Evolutionary conservation across 345 rosid genomes (phyloP).

Genomic region (Jatropha curcas): DNA sequence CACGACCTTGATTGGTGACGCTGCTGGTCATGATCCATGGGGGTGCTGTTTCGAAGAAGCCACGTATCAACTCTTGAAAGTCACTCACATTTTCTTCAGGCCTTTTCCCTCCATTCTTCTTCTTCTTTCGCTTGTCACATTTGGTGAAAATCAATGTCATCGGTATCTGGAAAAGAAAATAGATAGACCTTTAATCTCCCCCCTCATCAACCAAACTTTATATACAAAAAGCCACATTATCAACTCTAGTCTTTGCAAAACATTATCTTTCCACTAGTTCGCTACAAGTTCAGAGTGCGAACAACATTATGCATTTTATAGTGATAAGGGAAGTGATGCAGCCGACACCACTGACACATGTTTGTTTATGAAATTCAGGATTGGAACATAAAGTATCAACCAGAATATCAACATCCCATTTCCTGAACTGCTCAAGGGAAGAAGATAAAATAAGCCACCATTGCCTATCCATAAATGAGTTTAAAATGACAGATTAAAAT

Average conservation of each 20-base stretch:
- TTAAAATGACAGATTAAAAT: neutral
- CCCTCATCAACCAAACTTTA: neutral
- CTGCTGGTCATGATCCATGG: conserved; percentile 99
- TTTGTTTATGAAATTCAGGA: neutral
- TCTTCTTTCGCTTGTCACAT: conserved; percentile 97
- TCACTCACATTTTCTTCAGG: conserved; percentile 77
- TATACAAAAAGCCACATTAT: neutral
- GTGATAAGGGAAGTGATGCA: neutral
- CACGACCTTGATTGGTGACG: conserved; percentile 92
- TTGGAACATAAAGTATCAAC: neutral
- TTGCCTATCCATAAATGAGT: neutral
- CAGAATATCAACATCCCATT: neutral
- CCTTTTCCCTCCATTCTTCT: conserved; percentile 82
- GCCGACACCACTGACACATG: neutral
- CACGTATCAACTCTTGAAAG: conserved; percentile 75
- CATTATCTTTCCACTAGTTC: too few relatives aligned
- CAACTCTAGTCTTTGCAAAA: neutral
- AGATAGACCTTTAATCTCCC: neutral
- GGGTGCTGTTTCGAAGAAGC: conserved; percentile 77
- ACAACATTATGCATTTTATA: neutral
- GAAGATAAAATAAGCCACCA: neutral
- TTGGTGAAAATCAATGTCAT: conserved; percentile 94
- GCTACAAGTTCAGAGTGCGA: neutral
- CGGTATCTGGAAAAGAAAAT: conserved; percentile 55
- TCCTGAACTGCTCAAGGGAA: neutral